A percentile compares a stretch with the other conserved stretches of the same genome.
These are phyloP conservation scores for Dictyostelium intermedium DNA, from an alignment of 78 protist genomes.

Conservation along the genomic window DNA sequence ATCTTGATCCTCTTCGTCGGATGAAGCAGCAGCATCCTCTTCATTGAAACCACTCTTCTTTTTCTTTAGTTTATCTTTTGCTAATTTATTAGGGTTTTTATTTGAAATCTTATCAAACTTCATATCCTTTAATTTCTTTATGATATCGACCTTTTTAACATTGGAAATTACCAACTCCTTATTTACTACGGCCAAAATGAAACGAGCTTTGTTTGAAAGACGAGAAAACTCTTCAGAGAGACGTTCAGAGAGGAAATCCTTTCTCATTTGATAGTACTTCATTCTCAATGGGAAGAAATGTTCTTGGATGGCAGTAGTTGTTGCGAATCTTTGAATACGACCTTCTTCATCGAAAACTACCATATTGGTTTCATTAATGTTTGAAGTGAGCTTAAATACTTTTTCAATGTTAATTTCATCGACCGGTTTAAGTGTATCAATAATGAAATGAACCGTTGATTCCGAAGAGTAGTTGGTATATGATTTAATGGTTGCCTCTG, in stretches of 20 bases:
- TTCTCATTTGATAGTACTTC: slow-evolving; percentile 89
- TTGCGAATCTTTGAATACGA: slow-evolving; percentile 85
- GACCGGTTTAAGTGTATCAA: slow-evolving; percentile 36
- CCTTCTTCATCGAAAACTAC: slow-evolving; percentile 90
- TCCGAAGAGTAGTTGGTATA: slow-evolving; percentile 18
- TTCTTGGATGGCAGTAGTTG: slow-evolving; percentile 76
- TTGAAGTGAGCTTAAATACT: not conserved
- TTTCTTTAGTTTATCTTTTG: not conserved
- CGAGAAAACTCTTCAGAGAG: not conserved
- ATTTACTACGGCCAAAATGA: slow-evolving; percentile 85
- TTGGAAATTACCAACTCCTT: slow-evolving; percentile 82
- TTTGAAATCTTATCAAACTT: slow-evolving; percentile 51
- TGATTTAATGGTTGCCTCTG: not conserved
- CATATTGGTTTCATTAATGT: slow-evolving; percentile 86
- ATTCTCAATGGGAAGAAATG: slow-evolving; percentile 91
- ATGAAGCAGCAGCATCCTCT: not conserved
- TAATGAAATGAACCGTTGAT: slow-evolving; percentile 71
- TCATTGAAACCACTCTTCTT: not conserved
- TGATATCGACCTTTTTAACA: slow-evolving; percentile 71
- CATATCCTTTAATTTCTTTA: slow-evolving; percentile 77
- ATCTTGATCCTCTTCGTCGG: not conserved
- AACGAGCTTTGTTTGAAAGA: slow-evolving; percentile 90
- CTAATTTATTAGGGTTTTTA: slow-evolving; percentile 8
- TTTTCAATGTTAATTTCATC: slow-evolving; percentile 59
- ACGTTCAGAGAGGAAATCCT: slow-evolving; percentile 7